These are phyloP conservation scores for Hanseniaspora sp. DNA, from an alignment of 1,139 yeast genomes.

Conservation along the genomic window DNA sequence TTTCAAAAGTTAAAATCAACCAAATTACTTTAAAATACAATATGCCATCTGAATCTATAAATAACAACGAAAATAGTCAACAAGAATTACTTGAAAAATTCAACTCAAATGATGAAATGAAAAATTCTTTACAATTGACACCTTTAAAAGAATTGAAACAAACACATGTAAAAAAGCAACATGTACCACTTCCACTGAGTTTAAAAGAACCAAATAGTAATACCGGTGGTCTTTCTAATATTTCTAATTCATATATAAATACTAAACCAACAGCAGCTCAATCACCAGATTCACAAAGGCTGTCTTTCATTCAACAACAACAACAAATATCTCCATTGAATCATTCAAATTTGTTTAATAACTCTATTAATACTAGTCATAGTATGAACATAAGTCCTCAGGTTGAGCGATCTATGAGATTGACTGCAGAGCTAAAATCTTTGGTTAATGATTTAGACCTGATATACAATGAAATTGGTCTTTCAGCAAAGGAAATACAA, in stretches of 20 bases:
- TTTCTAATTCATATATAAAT: background rate
- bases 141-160: background rate
- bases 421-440: constrained; percentile 29
- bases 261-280: background rate
- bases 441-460: constrained; percentile 29
- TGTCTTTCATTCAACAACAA: constrained; percentile 11
- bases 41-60: background rate
- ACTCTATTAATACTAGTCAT: constrained; percentile 17
- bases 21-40: background rate
- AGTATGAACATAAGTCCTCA: constrained; percentile 19
- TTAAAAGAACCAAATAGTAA: background rate
- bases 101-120: background rate
- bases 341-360: constrained; percentile 7
- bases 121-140: background rate
- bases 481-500: constrained; percentile 31
- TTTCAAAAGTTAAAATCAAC: too few species aligned
- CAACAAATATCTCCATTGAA: constrained; percentile 7
- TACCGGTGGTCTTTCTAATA: background rate
- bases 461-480: constrained; percentile 34
- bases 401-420: constrained; percentile 27
- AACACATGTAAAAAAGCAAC: background rate
- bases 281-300: constrained; percentile 10
- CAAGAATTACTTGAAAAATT: background rate
- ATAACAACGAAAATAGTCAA: constrained; percentile 11
- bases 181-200: background rate